phyloP scores from a whole-genome alignment of 352 stramenopile genomes.

The Phytophthora meadii region DNA sequence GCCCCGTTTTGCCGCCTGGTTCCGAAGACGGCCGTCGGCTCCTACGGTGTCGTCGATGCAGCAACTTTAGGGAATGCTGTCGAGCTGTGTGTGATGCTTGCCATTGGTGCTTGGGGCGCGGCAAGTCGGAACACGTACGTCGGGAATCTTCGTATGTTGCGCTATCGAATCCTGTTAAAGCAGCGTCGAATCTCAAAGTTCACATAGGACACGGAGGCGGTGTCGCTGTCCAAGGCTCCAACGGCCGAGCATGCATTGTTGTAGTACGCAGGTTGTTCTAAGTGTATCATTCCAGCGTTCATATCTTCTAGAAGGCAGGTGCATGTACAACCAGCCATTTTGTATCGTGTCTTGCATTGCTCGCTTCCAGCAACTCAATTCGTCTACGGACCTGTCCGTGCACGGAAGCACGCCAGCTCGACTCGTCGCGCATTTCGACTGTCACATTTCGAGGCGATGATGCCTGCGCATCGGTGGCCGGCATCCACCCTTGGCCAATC shows the following conservation, averaged over 20 bases:
- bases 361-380: slow-evolving; percentile 19
- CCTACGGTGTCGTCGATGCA: slow-evolving; percentile 18
- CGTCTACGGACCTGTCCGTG: slow-evolving; percentile 20
- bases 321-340: no score
- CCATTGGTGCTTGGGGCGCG: slow-evolving; percentile 11
- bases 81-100: neutral
- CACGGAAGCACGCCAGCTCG: slow-evolving; percentile 11
- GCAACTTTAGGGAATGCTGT: slow-evolving; percentile 5
- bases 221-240: no score
- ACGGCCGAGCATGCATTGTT: neutral
- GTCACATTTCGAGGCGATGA: slow-evolving; percentile 23
- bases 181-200: slow-evolving; percentile 1
- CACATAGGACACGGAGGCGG: neutral
- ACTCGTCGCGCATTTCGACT: slow-evolving; percentile 32
- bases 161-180: slow-evolving; percentile 4
- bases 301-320: no score
- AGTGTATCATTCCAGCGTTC: no score
- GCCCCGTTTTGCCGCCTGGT: slow-evolving; percentile 13
- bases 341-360: neutral
- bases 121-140: slow-evolving; percentile 3
- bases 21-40: slow-evolving; percentile 7
- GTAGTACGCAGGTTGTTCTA: no score
- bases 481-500: neutral
- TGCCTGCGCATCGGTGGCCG: slow-evolving; percentile 6
- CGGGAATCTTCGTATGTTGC: neutral